Evolutionary conservation across 75 land plant species (phyloP), one percentile per base, ranked within the genome.

Genomic region (Gnetum montanum): DNA sequence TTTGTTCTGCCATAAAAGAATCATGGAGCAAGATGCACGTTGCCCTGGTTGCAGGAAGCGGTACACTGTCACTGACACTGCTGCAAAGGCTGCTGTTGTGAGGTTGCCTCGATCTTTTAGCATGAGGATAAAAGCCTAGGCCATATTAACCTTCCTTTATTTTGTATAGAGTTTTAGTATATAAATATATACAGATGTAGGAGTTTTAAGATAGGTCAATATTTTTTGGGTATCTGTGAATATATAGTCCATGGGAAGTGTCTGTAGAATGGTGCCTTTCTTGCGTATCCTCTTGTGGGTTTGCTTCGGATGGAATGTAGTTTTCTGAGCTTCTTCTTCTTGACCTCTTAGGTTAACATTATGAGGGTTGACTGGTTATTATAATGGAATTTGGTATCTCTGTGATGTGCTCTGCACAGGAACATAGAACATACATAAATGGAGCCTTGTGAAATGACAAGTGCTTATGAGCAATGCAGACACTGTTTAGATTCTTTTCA

Each of bases 1-100:
- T 56, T 82, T 91, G 37, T 91, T 91, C 70, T 91, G 97, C 54
- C 81, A 91, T 76, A 87, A 91, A 60, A 69, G 74, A 68, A 91
- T 88, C 57, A 59, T 78, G 12, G 74, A 74, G 53, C 85, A 44
- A 0, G 97, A 87, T 79, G 94, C 85, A 6, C 82, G 93, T 6
- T 88, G 97, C 60, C 97, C 97, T 6, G 97, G 89, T 2, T 91
- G 97, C 65, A 78, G 93, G 67, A 83, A 77, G 58, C 71, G 49
- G 11, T 90, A 90, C 58, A 66, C 57, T 26, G 49, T 70, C 34
- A 68, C 71, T 0, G 51, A 34, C n/a, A 78, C 73, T 16, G 49
- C 47, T 48, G 69, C 44, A 25, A 69, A 58, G 24, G 59, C 49
- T 34, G 16, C 54, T 19, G 58, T 58, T 29, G 31, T 64, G 18